These are phyloP conservation scores for Lophium mytilinum DNA, from an alignment of 495 filamentous ascomycete species.

Conservation along the genomic window DNA sequence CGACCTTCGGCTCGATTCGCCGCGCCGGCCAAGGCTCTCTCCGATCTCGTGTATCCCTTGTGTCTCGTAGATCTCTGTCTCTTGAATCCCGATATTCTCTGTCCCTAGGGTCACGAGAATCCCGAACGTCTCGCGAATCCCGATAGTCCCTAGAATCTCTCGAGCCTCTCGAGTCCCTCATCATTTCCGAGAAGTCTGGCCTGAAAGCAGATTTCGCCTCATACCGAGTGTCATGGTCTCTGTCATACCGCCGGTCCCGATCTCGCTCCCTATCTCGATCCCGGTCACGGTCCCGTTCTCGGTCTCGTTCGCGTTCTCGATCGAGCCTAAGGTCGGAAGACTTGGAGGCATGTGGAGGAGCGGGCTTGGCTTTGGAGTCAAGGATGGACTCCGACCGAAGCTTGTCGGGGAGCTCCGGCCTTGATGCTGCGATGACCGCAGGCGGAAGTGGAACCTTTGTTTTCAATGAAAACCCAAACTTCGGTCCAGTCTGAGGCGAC, in stretches of 20 bases:
- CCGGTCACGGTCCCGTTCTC: constrained; percentile 27
- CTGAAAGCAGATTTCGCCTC: constrained; percentile 12
- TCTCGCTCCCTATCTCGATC: constrained; percentile 37
- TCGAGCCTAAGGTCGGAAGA: constrained; percentile 10
- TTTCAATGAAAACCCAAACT: constrained; percentile 86
- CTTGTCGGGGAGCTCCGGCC: constrained; percentile 65
- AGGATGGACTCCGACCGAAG: constrained; percentile 44
- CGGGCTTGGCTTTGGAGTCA: constrained; percentile 7
- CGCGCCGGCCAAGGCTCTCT: constrained; percentile 20
- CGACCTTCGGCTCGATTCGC: constrained; percentile 25
- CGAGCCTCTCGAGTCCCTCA: constrained; percentile 5
- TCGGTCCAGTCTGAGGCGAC: constrained; percentile 50
- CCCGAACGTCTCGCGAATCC: constrained; percentile 43
- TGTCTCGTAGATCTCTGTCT: constrained; percentile 6
- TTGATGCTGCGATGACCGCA: constrained; percentile 47
- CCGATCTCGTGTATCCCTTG: constrained; percentile 23
- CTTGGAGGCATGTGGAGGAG: constrained; percentile 20
- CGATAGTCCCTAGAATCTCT: constrained; percentile 38
- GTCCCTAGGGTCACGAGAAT: constrained; percentile 31
- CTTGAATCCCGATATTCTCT: constrained; percentile 7
- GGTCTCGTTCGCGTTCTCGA: constrained; percentile 37
- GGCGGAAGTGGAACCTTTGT: constrained; percentile 47
- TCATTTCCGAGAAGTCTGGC: background rate
- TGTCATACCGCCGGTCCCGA: constrained; percentile 11
- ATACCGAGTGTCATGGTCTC: constrained; percentile 27